Evolutionary conservation across 2,329 filamentous ascomycete species (phyloP), one percentile per base, ranked within the genome.

Genomic region (Sporothrix brunneoviolacea): DNA sequence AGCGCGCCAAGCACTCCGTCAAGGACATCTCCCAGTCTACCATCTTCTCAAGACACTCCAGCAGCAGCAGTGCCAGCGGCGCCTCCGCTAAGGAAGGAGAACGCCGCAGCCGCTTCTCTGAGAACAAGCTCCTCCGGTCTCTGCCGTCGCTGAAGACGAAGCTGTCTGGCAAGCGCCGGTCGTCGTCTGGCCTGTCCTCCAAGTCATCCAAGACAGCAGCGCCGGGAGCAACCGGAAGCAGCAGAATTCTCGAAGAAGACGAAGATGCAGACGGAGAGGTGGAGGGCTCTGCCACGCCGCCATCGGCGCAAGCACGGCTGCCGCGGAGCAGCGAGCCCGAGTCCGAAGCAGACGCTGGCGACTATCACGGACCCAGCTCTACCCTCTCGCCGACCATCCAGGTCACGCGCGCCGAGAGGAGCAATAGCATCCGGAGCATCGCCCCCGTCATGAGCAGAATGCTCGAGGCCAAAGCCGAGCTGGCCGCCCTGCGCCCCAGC

Each of bases 361-460:
- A 13, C 38, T 15, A 15, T 37, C 18, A 18, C 19, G 42, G 30
- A 21, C 28, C 30, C 35, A 32, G 30, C 15, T 28, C 36, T 19
- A 28, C 13, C 32, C 22, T 33, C 30, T 58, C 60, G 2, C 64
- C 64, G 19, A 53, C 50, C 36, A 59, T 64, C 52, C 62, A 65
- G 19, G 54, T 62, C 24, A 58, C 61, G 7, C 59, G 58, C 1
- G 53, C 57, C 42, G 70, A 69, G 50, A 69, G 74, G 44, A 56
- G 54, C 52, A 47, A 52, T 30, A 57, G 55, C 43, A 19, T 53
- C 7, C 55, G 52, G 35, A 72, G 78, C 46, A 75, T 82, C 45
- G 80, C 82, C 2, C 85, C 86, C 0, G 77, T 91, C 30, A 84
- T 91, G 75, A 87, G 84, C 64, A 77, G 84, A 52, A 93, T 86